Evolutionary conservation across 106 monocot species (phyloP).

Genomic region (Triglochin maritima): DNA sequence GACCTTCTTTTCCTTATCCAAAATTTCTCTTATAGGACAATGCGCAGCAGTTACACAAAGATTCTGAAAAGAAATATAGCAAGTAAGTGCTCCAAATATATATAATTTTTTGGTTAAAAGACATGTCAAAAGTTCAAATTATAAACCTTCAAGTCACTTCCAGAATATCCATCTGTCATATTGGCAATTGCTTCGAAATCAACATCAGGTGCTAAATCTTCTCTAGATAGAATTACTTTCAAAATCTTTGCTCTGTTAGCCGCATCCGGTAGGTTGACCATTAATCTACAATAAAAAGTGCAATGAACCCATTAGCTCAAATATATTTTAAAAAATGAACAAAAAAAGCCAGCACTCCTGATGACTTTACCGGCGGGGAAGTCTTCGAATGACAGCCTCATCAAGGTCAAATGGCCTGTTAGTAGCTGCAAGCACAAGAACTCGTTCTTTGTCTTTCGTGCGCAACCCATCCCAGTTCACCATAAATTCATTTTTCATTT

Average conservation of each 20-base stretch:
- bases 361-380: conserved; percentile 45
- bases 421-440: conserved; percentile 77
- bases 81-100: not conserved
- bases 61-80: conserved; percentile 43
- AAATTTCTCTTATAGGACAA: conserved; percentile 95
- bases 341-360: too few species aligned
- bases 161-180: conserved; percentile 95
- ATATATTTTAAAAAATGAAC: not conserved
- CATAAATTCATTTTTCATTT: conserved; percentile 98
- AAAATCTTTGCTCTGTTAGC: conserved; percentile 87
- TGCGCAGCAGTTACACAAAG: conserved; percentile 96
- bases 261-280: conserved; percentile 89
- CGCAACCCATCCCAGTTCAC: conserved; percentile 88
- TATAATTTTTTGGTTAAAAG: too few species aligned
- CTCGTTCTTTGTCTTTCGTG: conserved; percentile 80
- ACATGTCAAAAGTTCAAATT: not conserved
- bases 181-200: conserved; percentile 67
- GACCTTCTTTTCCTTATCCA: conserved; percentile 94
- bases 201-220: conserved; percentile 49
- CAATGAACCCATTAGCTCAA: not conserved
- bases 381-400: conserved; percentile 85
- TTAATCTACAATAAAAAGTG: conserved; percentile 36
- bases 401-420: conserved; percentile 91
- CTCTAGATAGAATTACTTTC: conserved; percentile 77
- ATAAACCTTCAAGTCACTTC: conserved; percentile 88